Conservation (phyloP, 176 grass and related monocot genomes). For the Sorghum bicolor region Sorghum_bicolor_NCBIv3 NC_012871.2:75837501-75838000, state of each 20-base stretch:
- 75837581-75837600: background rate
- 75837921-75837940: conserved; percentile 97
- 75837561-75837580: background rate
- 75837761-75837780: conserved; percentile 10
- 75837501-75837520: conserved; percentile 11
- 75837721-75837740: background rate
- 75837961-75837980: conserved; percentile 81
- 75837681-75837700: background rate
- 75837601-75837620: background rate
- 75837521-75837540: background rate
- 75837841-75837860: background rate
- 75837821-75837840: background rate
- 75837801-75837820: background rate
- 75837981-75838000: conserved; percentile 95
- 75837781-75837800: background rate
- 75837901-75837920: conserved; percentile 94
- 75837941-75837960: conserved; percentile 95
- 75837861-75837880: conserved; percentile 45
- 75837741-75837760: background rate
- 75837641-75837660: background rate
- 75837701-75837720: background rate
- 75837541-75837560: background rate
- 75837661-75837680: background rate
- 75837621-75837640: background rate
- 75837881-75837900: conserved; percentile 98